Evolutionary conservation across 129 eudicot genomes (phyloP).

Genomic region (Saposhnikovia divaricata): DNA sequence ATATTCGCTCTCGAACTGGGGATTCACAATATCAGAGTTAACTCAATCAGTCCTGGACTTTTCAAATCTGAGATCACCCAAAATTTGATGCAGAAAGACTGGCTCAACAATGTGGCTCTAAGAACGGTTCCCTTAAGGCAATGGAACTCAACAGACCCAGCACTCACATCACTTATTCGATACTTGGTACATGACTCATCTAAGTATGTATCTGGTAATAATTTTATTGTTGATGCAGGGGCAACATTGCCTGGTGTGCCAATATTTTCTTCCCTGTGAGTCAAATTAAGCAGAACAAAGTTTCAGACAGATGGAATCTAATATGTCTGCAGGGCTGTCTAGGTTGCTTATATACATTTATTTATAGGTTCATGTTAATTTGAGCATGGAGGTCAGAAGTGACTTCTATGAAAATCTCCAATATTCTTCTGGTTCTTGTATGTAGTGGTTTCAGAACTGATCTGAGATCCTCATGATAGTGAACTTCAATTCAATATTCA

Average conservation of each 20-base stretch:
- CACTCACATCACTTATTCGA: slow-evolving; percentile 48
- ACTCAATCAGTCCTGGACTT: slow-evolving; percentile 63
- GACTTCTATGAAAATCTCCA: neutral
- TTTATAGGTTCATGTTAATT: neutral
- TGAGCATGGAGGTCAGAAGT: neutral
- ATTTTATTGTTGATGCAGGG: slow-evolving; percentile 70
- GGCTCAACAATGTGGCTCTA: slow-evolving; percentile 50
- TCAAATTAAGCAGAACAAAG: neutral
- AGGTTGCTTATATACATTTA: neutral
- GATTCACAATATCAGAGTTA: slow-evolving; percentile 60
- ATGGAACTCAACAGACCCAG: slow-evolving; percentile 53
- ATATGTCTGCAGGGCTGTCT: neutral
- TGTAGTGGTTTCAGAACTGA: neutral
- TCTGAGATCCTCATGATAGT: neutral
- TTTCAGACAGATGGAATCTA: neutral
- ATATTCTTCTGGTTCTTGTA: neutral
- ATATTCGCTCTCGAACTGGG: slow-evolving; percentile 75
- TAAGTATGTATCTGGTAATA: slow-evolving; percentile 52
- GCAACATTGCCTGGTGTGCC: slow-evolving; percentile 73
- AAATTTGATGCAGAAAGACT: slow-evolving; percentile 45
- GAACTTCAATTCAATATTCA: neutral
- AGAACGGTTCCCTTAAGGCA: slow-evolving; percentile 55
- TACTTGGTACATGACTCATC: slow-evolving; percentile 66
- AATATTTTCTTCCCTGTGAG: slow-evolving; percentile 63
- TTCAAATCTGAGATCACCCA: slow-evolving; percentile 83